Evolutionary conservation across 2,329 filamentous ascomycete genomes (phyloP), one percentile per base, ranked within the genome.

Genomic region (Diplodia seriata): DNA sequence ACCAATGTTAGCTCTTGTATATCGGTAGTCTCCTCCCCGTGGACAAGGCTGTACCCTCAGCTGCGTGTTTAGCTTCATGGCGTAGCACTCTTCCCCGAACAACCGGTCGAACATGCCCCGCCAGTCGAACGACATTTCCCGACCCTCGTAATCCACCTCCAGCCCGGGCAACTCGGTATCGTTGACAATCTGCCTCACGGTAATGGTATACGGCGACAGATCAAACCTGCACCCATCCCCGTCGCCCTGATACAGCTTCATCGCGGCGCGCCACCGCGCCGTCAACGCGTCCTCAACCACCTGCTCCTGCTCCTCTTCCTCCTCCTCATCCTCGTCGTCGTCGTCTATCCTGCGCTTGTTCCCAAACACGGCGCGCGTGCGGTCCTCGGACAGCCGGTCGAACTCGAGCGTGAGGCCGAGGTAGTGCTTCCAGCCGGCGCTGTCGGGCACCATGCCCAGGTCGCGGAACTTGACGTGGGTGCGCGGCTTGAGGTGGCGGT

Each of bases 141-240:
- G 70, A 6, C 69, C 56, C 12, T 69, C 68, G 12, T 68, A 53
- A 47, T 74, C 63, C 40, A 77, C 70, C 3, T 23, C 50, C 15
- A 78, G 70, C 0, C 57, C 71, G 5, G 75, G 74, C 1, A 78
- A 69, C 11, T 69, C 70, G 0, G 75, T 77, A 36, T 78, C 76
- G 53, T 78, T 78, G 1, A 78, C 74, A n/a, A 75, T 33, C n/a
- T 66, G 67, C 1, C 71, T 70, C 15, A 78, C 72, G 8, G 68
- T 70, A 9, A 78, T 74, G 0, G 73, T 76, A 57, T 77, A 77
- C 33, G 75, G 72, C 12, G 76, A 76, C 70, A 75, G 72, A 43
- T 78, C 73, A 12, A 74, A 70, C 50, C 70, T 74, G 49, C 43
- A 33, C 36, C 68, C 72, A 2, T 53, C 69, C 3, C 61, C 61